Evolutionary conservation across 2,329 filamentous ascomycete species (phyloP), one percentile per base, ranked within the genome.

Genomic region (Penicillium sp.): DNA sequence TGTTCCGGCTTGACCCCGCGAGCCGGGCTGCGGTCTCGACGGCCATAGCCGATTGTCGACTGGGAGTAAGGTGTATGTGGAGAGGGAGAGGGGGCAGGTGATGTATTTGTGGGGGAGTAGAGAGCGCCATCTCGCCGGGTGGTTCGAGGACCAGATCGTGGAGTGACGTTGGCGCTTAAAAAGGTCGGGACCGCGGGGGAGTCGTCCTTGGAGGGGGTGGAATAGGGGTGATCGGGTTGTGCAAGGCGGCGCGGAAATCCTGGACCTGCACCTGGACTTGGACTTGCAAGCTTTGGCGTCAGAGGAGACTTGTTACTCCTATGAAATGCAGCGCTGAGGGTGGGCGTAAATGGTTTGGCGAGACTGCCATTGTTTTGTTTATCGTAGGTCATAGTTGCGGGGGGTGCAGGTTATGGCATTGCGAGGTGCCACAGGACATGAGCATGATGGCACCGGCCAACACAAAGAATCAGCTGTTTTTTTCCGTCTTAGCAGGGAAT

Each of bases 141-240:
- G 69, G 85, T 90, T 58, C 91, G 82, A 46, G 85, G 79, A 9
- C 87, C 88, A 9, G 91, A 91, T 61, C 91, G 85, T 48, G 91
- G 90, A 4, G 91, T 95, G 68, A 91, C 77, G 70, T 90, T 91
- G 70, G 76, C 82, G 72, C 73, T 84, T 42, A 91, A 74, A 63
- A 83, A 83, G 48, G 82, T 68, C 9, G 84, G 79, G 38, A 82
- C 80, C 42, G 79, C 72, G 60, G 79, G 68, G 57, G 84, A 80
- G 48, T 87, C 84, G 56, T 65, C 62, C 65, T 70, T 65, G 62
- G 69, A 65, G 57, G 70, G 67, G 57, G 68, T 65, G 44, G 67
- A 65, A 54, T 67, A 65, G 56, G 69, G 62, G 55, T 71, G 63
- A 35, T 75, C 71, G 45, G 68, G 58, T 39, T 66, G 63, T 32